Conservation (phyloP, 441 rosid genomes). For the Erodium moschatum region DNA sequence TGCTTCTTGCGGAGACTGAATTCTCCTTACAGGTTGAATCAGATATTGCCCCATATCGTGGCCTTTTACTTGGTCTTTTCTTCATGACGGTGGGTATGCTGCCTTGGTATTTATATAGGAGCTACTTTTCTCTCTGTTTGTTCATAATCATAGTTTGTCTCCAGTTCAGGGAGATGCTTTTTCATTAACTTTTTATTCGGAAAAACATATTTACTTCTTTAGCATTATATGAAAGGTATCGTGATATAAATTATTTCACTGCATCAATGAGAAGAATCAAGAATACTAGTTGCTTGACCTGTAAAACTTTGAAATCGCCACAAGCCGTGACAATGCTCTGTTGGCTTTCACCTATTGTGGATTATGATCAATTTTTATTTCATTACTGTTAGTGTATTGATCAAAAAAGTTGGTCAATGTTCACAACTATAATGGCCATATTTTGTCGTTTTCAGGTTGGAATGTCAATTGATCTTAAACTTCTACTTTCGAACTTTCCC, state of each 20-base stretch:
- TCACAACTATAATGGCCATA: conserved; percentile 24
- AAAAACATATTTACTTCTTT: too few relatives aligned
- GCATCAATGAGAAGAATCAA: not conserved
- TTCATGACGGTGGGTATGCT: conserved; percentile 80
- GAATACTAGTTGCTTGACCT: not conserved
- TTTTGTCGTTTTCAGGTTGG: conserved; percentile 66
- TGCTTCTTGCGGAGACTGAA: conserved; percentile 98
- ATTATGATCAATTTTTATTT: conserved; percentile 18
- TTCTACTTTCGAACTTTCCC: conserved; percentile 82
- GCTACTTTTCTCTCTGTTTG: not conserved
- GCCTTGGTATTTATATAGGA: not conserved
- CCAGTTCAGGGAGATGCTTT: not conserved
- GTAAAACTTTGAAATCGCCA: not conserved
- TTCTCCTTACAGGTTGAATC: conserved; percentile 98
- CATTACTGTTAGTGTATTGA: conserved; percentile 12
- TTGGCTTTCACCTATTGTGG: not conserved
- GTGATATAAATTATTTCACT: too few relatives aligned
- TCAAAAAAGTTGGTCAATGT: conserved; percentile 17
- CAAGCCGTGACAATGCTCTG: not conserved
- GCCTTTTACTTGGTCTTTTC: conserved; percentile 93
- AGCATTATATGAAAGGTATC: too few relatives aligned
- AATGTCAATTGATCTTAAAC: conserved; percentile 98
- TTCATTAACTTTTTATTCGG: too few relatives aligned
- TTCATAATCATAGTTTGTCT: not conserved
- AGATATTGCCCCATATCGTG: conserved; percentile 99